A percentile compares a stretch with the other conserved stretches of the same genome.
Evolutionary conservation across 495 filamentous ascomycete genomes (phyloP).

Genomic region (Lepraria neglecta): DNA sequence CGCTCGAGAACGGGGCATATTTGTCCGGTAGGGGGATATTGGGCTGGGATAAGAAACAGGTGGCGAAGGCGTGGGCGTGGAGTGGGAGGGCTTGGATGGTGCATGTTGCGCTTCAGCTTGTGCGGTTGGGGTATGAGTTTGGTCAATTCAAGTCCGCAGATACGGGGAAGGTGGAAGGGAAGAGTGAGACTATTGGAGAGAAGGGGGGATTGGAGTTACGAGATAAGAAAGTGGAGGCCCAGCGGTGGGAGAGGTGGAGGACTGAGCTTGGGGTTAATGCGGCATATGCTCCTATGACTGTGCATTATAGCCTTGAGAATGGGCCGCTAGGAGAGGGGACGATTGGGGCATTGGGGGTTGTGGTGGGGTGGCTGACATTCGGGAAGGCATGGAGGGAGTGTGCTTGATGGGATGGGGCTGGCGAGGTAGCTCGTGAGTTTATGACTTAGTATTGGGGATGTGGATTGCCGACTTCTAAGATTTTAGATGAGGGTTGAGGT

Average conservation of each 20-base stretch:
- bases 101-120: conserved; percentile 71
- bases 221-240: conserved; percentile 38
- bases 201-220: conserved; percentile 42
- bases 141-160: conserved; percentile 19
- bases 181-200: conserved; percentile 35
- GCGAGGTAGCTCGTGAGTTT: too few relatives aligned
- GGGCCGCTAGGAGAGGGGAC: conserved; percentile 54
- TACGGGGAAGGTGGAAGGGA: conserved; percentile 33
- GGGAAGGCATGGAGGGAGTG: conserved; percentile 52
- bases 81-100: conserved; percentile 72
- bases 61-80: conserved; percentile 60
- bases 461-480: too few relatives aligned
- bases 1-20: conserved; percentile 78
- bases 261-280: conserved; percentile 37
- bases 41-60: conserved; percentile 46
- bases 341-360: conserved; percentile 58
- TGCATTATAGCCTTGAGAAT: conserved; percentile 77
- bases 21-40: conserved; percentile 65
- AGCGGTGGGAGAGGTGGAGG: conserved; percentile 25
- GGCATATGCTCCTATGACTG: conserved; percentile 54
- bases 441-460: too few relatives aligned
- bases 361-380: conserved; percentile 63
- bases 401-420: conserved; percentile 2
- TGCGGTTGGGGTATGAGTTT: conserved; percentile 50
- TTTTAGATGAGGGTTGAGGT: too few relatives aligned